Percentiles rank a stretch among this genome's conserved stretches.
phyloP scores from a whole-genome alignment of 2,329 filamentous ascomycete species.

The Clonostachys rosea region DNA sequence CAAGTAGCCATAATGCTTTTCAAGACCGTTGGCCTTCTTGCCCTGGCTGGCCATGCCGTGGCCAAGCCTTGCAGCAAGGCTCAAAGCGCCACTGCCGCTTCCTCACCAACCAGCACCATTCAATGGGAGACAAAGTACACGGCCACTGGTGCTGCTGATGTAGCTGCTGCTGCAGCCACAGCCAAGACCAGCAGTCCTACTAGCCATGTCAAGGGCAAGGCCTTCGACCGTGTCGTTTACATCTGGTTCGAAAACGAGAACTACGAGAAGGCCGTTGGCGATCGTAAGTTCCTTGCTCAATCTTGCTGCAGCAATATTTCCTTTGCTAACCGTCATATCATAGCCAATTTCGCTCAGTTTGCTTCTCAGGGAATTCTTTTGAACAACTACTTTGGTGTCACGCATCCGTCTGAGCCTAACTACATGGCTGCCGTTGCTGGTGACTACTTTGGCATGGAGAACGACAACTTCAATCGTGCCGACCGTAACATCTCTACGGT shows the following conservation, averaged over 20 bases:
- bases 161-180: slow-evolving; percentile 53
- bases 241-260: slow-evolving; percentile 78
- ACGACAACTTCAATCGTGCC: slow-evolving; percentile 59
- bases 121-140: slow-evolving; percentile 39
- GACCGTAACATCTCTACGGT: slow-evolving; percentile 60
- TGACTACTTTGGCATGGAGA: slow-evolving; percentile 69
- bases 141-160: slow-evolving; percentile 42
- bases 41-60: slow-evolving; percentile 15
- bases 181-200: slow-evolving; percentile 56
- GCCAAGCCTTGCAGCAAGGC: slow-evolving; percentile 8
- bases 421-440: slow-evolving; percentile 66
- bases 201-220: slow-evolving; percentile 63
- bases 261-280: slow-evolving; percentile 58
- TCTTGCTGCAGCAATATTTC: not conserved
- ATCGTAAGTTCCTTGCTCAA: slow-evolving; percentile 39
- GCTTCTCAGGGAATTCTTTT: slow-evolving; percentile 21
- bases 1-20: slow-evolving; percentile 1
- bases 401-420: slow-evolving; percentile 73
- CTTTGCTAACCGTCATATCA: not conserved
- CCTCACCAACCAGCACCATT: not conserved
- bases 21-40: slow-evolving; percentile 11
- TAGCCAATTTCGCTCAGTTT: slow-evolving; percentile 19
- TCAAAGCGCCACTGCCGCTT: not conserved
- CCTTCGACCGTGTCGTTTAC: slow-evolving; percentile 66
- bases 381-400: slow-evolving; percentile 48